Evolutionary conservation across 805 yeast species (phyloP).

Genomic region (Kodamaea leandrae): DNA sequence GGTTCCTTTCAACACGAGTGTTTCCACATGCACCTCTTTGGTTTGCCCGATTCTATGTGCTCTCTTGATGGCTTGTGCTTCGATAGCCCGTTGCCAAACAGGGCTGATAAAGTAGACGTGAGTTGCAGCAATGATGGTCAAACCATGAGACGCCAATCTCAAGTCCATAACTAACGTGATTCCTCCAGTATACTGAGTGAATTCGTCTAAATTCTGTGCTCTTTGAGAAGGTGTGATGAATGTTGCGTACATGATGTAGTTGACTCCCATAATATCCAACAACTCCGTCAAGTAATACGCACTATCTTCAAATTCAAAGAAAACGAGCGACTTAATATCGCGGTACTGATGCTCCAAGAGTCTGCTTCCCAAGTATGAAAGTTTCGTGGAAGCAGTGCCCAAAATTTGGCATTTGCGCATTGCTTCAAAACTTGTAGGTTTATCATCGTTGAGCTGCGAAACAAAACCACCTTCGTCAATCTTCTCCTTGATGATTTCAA

Average conservation of each 20-base stretch:
- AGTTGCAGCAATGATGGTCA: constrained; percentile 66
- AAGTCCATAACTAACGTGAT: constrained; percentile 64
- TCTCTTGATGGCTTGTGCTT: constrained; percentile 75
- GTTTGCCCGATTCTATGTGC: constrained; percentile 75
- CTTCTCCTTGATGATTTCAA: background rate
- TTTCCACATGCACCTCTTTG: constrained; percentile 65
- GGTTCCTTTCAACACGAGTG: constrained; percentile 58
- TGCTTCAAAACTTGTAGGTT: constrained; percentile 15
- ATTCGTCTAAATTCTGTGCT: constrained; percentile 50
- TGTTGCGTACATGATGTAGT: constrained; percentile 63
- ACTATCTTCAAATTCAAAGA: constrained; percentile 69
- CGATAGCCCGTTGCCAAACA: constrained; percentile 65
- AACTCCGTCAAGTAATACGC: constrained; percentile 68
- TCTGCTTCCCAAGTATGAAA: constrained; percentile 57
- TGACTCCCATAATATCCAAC: constrained; percentile 58
- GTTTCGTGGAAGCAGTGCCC: constrained; percentile 66
- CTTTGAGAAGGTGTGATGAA: constrained; percentile 51
- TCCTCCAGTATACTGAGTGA: constrained; percentile 48
- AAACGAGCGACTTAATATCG: constrained; percentile 55
- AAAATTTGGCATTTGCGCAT: constrained; percentile 33
- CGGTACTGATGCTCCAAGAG: constrained; percentile 49
- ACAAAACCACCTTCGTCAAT: background rate
- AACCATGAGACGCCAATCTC: constrained; percentile 64
- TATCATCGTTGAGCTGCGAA: background rate
- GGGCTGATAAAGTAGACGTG: constrained; percentile 70